Conservation (phyloP, 805 yeast genomes). For the Groenewaldozyma tartarivorans region DNA sequence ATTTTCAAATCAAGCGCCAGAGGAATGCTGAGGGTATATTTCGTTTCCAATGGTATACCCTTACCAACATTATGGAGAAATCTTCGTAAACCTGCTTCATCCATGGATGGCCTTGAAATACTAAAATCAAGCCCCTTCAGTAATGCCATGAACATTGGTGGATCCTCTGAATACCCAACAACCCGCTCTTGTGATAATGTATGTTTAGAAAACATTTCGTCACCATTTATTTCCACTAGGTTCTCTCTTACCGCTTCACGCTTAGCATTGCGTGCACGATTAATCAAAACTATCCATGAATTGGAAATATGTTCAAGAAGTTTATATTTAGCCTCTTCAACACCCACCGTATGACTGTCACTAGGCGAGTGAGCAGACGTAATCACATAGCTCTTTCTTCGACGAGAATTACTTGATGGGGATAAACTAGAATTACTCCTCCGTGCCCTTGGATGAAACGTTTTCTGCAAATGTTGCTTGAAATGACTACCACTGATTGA, state of each 20-base stretch:
- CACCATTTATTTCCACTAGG: constrained; percentile 23
- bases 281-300: constrained; percentile 66
- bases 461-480: background rate
- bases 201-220: constrained; percentile 23
- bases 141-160: constrained; percentile 45
- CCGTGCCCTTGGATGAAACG: background rate
- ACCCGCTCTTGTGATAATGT: constrained; percentile 39
- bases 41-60: constrained; percentile 65
- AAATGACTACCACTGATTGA: background rate
- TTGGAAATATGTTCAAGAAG: constrained; percentile 41
- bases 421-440: background rate
- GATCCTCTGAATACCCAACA: constrained; percentile 37
- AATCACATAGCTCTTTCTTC: constrained; percentile 5
- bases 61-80: constrained; percentile 69
- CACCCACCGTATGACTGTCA: constrained; percentile 13
- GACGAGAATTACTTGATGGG: too few relatives aligned
- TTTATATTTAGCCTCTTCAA: constrained; percentile 27
- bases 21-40: constrained; percentile 63
- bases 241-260: constrained; percentile 30
- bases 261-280: constrained; percentile 24
- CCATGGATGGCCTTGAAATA: constrained; percentile 43
- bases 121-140: constrained; percentile 41
- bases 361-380: background rate
- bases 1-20: constrained; percentile 45
- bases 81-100: constrained; percentile 42